Evolutionary conservation across 116 monocot genomes (phyloP).

Genomic region (Dioscorea cayenensis): DNA sequence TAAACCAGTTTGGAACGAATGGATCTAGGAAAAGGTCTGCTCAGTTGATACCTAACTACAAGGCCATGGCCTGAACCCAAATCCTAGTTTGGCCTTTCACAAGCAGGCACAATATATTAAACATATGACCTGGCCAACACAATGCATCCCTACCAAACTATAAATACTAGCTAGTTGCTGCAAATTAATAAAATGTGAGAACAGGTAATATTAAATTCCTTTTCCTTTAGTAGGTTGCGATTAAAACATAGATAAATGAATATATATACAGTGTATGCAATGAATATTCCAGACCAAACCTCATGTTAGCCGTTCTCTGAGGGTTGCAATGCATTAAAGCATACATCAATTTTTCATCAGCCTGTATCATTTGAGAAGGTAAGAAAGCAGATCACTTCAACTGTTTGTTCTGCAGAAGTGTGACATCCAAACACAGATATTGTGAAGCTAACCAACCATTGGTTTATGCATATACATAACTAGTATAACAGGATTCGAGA

Average conservation of each 20-base stretch:
- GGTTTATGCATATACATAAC: too few relatives aligned
- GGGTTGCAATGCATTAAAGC: conserved; percentile 49
- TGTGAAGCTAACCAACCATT: neutral
- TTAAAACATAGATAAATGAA: too few relatives aligned
- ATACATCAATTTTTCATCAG: conserved; percentile 75
- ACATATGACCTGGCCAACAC: too few relatives aligned
- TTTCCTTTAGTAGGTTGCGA: neutral
- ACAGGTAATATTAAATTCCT: neutral
- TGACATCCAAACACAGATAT: neutral
- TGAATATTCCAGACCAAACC: conserved; percentile 16
- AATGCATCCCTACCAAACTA: too few relatives aligned
- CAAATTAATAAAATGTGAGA: neutral
- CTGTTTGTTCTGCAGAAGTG: neutral
- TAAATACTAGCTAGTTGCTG: too few relatives aligned
- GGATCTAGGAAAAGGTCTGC: too few relatives aligned
- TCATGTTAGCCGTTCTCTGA: conserved; percentile 39
- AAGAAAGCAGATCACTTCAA: neutral
- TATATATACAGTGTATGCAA: neutral
- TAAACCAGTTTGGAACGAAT: too few relatives aligned
- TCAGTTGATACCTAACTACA: too few relatives aligned
- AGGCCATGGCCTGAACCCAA: too few relatives aligned
- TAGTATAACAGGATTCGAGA: too few relatives aligned
- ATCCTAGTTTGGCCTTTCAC: too few relatives aligned
- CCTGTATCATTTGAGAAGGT: conserved; percentile 25
- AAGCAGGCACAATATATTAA: too few relatives aligned